Conservation (phyloP, 1,284 basidiomycete species). For the Papiliotrema fonsecae region DNA sequence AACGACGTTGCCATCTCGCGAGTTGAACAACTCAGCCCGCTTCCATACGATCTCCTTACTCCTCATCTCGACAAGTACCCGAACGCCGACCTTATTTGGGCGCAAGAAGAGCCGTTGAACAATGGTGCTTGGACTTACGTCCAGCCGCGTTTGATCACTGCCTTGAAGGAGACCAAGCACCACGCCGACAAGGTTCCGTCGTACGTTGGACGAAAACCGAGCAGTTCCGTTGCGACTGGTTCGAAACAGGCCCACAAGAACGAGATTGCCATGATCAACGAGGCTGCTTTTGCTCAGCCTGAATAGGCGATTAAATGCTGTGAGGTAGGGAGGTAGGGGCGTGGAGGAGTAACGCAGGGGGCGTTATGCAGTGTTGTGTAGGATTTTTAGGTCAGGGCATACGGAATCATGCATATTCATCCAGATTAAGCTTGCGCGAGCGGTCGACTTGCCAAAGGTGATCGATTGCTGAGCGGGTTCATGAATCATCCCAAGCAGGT, state of each 20-base stretch:
- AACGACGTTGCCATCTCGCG: constrained; percentile 91
- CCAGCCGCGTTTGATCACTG: constrained; percentile 76
- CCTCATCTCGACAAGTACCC: constrained; percentile 92
- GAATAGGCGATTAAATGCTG: neutral
- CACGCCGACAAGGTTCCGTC: constrained; percentile 84
- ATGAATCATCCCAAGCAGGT: too few species aligned
- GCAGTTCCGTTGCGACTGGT: constrained; percentile 60
- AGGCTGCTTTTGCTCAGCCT: constrained; percentile 33
- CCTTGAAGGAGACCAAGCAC: constrained; percentile 72
- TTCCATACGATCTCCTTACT: constrained; percentile 90
- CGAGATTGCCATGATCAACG: constrained; percentile 67
- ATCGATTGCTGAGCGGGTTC: too few species aligned
- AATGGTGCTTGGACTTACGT: constrained; percentile 92
- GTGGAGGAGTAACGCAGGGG: too few species aligned
- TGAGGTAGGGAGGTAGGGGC: too few species aligned
- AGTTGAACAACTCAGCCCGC: constrained; percentile 89
- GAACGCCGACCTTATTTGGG: constrained; percentile 87
- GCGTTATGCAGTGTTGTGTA: too few species aligned
- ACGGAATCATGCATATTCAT: too few species aligned
- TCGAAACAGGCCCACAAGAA: constrained; percentile 69
- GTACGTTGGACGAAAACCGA: constrained; percentile 82
- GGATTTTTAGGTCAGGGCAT: too few species aligned
- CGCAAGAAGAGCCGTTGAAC: constrained; percentile 81
- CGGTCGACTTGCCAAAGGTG: too few species aligned
- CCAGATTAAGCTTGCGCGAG: too few species aligned